Evolutionary conservation across 2,329 filamentous ascomycete genomes (phyloP), one percentile per base, ranked within the genome.

Genomic region (Aspergillus fijiensis): DNA sequence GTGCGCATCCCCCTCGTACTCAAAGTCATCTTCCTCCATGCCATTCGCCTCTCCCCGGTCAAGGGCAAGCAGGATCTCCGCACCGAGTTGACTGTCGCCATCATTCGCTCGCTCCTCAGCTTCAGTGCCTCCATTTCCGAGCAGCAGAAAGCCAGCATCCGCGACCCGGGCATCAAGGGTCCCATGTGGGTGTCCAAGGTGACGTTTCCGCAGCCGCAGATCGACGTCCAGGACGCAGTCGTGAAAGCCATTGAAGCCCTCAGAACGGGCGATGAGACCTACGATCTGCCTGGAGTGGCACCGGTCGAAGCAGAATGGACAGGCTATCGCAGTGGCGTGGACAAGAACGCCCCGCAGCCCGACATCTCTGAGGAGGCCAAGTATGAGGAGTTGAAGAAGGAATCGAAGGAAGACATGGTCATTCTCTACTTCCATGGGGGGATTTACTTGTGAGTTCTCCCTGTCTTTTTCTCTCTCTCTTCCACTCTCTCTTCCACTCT

Each of bases 121-220:
- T 76, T 79, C 3, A 74, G 76, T 2, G 77, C 76, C 16, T 80
- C 85, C 27, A 76, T 96, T 25, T 79, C 83, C 0, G 82, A 86
- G 61, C 77, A 84, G 6, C 94, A 97, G 75, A 79, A 77, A 48
- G 67, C 85, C n/a, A 84, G 85, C 1, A 77, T 84, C 49, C 85
- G 81, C 59, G 89, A 90, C 57, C 84, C 84, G 0, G 87, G 85
- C 0, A 80, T 96, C 70, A 92, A 91, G 71, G 92, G 92, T 3
- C 85, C 84, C 49, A 86, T 95, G 65, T 97, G 93, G 93, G 82
- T 96, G 25, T 88, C 87, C 68, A 89, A 86, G 57, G 87, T 90
- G 48, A 84, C 83, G 0, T 78, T 91, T 16, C 84, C 86, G 0
- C 77, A 78, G 2, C 89, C 84, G 0, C 81, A 76, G 51, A 59